These are phyloP conservation scores for Astragalus glycyphyllos DNA, from an alignment of 306 rosid species.

Conservation along the genomic window DNA sequence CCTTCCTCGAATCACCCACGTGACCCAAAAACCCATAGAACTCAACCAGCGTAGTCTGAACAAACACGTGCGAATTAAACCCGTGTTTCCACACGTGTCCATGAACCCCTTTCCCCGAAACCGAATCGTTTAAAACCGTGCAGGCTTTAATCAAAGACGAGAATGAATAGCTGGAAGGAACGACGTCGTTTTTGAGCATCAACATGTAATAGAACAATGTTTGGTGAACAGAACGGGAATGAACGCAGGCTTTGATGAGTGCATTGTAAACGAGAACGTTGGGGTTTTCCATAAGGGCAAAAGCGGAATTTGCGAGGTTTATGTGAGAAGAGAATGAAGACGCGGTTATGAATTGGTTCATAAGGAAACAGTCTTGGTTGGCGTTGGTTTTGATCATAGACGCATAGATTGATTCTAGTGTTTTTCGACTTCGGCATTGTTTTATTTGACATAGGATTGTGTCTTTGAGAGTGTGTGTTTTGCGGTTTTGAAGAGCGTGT, in stretches of 20 bases:
- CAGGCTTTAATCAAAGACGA: slow-evolving; percentile 71
- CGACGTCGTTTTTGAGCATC: slow-evolving; percentile 52
- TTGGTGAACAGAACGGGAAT: slow-evolving; percentile 44
- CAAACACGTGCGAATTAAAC: slow-evolving; percentile 62
- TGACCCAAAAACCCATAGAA: slow-evolving; percentile 58
- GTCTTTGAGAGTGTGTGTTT: slow-evolving; percentile 39
- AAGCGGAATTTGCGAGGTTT: slow-evolving; percentile 52
- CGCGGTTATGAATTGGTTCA: slow-evolving; percentile 54
- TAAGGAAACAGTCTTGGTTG: slow-evolving; percentile 56
- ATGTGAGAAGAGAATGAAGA: slow-evolving; percentile 33
- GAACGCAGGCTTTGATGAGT: slow-evolving; percentile 65
- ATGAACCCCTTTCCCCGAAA: slow-evolving; percentile 60
- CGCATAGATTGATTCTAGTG: slow-evolving; percentile 62
- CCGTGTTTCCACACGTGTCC: slow-evolving; percentile 73
- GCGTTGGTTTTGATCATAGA: slow-evolving; percentile 62
- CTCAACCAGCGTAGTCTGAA: slow-evolving; percentile 75
- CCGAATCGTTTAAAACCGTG: slow-evolving; percentile 43
- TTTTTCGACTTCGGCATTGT: slow-evolving; percentile 44
- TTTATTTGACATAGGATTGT: slow-evolving; percentile 48
- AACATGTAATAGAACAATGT: slow-evolving; percentile 55
- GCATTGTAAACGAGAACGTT: slow-evolving; percentile 72
- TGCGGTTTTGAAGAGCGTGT: slow-evolving; percentile 14
- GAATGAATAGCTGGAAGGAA: slow-evolving; percentile 74
- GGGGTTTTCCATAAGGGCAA: slow-evolving; percentile 57
- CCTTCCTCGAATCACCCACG: slow-evolving; percentile 47